Evolutionary conservation across 768 basidiomycete genomes (phyloP).

Genomic region (Guyanaporus albipodus): DNA sequence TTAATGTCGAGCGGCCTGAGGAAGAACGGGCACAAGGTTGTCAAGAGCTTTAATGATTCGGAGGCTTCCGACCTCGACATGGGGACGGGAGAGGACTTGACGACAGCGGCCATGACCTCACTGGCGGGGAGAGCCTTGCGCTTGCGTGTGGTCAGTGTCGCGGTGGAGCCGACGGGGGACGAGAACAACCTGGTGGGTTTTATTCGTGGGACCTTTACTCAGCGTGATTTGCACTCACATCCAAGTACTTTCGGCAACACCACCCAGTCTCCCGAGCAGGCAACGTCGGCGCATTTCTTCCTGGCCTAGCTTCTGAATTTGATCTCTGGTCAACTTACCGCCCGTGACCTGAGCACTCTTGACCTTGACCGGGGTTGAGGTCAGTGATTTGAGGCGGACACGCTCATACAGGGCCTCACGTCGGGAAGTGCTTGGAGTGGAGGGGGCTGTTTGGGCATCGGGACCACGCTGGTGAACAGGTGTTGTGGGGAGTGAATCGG

Average conservation of each 20-base stretch:
- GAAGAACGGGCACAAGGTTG: constrained; percentile 77
- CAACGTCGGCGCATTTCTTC: constrained; percentile 77
- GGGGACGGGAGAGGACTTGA: constrained; percentile 80
- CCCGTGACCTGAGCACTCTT: constrained; percentile 39
- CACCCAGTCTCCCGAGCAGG: constrained; percentile 69
- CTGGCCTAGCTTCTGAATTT: constrained; percentile 67
- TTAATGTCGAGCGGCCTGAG: constrained; percentile 58
- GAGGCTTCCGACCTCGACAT: constrained; percentile 74
- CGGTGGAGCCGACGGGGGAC: constrained; percentile 48
- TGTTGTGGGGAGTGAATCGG: constrained; percentile 52
- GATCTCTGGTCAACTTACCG: constrained; percentile 56
- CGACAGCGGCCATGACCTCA: constrained; percentile 64
- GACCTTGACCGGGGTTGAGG: constrained; percentile 60
- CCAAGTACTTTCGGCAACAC: constrained; percentile 86
- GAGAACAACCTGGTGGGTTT: constrained; percentile 57
- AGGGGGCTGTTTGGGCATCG: constrained; percentile 51
- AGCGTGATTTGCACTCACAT: constrained; percentile 47
- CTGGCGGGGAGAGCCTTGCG: constrained; percentile 63
- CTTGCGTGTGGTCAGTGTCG: constrained; percentile 58
- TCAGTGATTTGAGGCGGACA: constrained; percentile 67
- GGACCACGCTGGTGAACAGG: constrained; percentile 60
- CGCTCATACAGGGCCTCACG: constrained; percentile 81
- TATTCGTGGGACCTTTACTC: background rate
- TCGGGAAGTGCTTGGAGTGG: constrained; percentile 71
- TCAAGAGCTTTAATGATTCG: constrained; percentile 66